phyloP scores from a whole-genome alignment of 441 rosid species.

The Adansonia grandidieri region DNA sequence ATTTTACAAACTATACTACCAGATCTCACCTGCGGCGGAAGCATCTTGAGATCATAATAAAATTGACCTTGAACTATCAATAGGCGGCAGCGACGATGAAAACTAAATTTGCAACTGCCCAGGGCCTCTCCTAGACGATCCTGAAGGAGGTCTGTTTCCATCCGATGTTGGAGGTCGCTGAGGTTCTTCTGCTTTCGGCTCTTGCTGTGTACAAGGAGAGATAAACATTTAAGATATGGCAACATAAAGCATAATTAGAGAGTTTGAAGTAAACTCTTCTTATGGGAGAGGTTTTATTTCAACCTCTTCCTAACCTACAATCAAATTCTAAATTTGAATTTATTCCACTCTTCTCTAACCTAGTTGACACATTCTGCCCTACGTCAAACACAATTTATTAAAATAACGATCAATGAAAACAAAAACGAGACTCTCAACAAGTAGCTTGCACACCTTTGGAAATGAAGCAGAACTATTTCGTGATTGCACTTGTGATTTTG shows the following conservation, averaged over 20 bases:
- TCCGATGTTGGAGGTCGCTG: slow-evolving; percentile 43
- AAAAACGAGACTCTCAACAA: slow-evolving; percentile 24
- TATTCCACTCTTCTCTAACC: background rate
- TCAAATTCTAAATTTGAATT: background rate
- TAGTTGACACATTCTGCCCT: background rate
- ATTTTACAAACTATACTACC: slow-evolving; percentile 55
- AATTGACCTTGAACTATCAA: slow-evolving; percentile 27
- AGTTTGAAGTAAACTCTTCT: slow-evolving; percentile 4
- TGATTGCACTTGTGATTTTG: slow-evolving; percentile 58
- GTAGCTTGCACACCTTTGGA: slow-evolving; percentile 53
- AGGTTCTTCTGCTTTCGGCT: slow-evolving; percentile 63
- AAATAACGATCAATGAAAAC: background rate
- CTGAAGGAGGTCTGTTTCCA: slow-evolving; percentile 60
- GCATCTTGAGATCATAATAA: slow-evolving; percentile 35
- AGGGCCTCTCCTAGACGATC: slow-evolving; percentile 78
- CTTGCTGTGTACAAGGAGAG: slow-evolving; percentile 51
- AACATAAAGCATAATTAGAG: background rate
- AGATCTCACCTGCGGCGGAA: slow-evolving; percentile 32
- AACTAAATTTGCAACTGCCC: slow-evolving; percentile 72
- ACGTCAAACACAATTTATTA: background rate
- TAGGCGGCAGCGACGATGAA: slow-evolving; percentile 3
- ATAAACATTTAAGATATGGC: background rate
- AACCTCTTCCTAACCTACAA: background rate
- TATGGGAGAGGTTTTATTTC: background rate
- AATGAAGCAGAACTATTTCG: slow-evolving; percentile 53